Evolutionary conservation across 1,284 basidiomycete species (phyloP), one percentile per base, ranked within the genome.

Genomic region (Moesziomyces sp.): DNA sequence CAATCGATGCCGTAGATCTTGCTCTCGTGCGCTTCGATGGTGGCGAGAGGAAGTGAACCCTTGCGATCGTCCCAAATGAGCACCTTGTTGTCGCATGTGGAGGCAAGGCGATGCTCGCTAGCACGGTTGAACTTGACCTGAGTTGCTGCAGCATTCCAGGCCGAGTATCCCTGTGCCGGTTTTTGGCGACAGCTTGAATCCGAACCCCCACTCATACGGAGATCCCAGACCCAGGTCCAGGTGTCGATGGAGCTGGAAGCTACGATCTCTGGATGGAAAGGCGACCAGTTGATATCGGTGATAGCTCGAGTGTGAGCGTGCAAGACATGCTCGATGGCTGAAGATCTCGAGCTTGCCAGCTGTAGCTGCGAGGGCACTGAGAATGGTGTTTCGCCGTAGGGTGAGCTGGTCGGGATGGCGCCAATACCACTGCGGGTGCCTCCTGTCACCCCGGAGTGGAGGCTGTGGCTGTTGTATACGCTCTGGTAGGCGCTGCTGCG

Each of bases 1-100:
- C 82, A 84, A 38, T 83, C 80, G 26, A 84, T 72, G n/a, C 81
- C 81, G 45, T 84, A 84, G 49, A 84, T 82, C 62, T 78, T 80
- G 46, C 67, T 76, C 50, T 78, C 78, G 54, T 82, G 81, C 9
- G 80, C 80, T 51, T 84, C 79, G 52, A 76, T 76, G 7, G 65
- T 80, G 2, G 73, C 74, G 5, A 79, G 64, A 4, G 77, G 69
- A 10, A 81, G 54, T 5, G 81, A 69, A 3, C 76, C 74, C 43
- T 82, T 82, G 13, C 82, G 71, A 33, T 82, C 79, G 49, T 84
- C 82, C 81, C 81, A 84, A 24, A 84, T 80, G 18, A 82, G 70
- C 51, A 84, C 81, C 52, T 79, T 79, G 68, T 79, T 78, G 49
- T 79, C 78, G 43, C 81, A 83, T 21, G 74, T 76, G 9, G 72